Base-by-base conservation (phyloP, 2,329 filamentous ascomycete species). In the Domatiomyces catenatus region DNA sequence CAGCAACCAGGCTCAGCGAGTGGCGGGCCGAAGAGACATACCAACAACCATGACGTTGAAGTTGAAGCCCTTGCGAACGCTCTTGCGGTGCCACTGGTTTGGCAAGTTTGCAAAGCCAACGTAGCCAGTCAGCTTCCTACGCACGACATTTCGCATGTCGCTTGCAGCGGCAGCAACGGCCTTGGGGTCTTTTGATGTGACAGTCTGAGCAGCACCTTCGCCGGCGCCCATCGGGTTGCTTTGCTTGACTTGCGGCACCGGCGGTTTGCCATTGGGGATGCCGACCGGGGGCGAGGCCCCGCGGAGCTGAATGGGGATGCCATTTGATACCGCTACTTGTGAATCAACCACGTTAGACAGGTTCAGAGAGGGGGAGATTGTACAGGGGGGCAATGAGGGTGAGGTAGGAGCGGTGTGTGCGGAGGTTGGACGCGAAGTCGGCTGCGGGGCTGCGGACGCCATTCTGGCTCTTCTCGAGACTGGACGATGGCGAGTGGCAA, bases 21-120 rank as follows among this genome's bases (percentile, higher is more conserved):
- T 39, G 28, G 10, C 43, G 47, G 8, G 46, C 45, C 18, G 44
- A 17, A 26, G 15, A 15, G 45, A 83, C 89, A 66, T 77, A 96
- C 92, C 92, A 72, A 98, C 92, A 71, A 98, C 92, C 92, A 98
- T 98, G 61, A 98, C 92, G 68, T 98, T 98, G 79, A 98, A 98
- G 80, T 96, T 98, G 80, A 98, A 98, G 56, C 92, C 92, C 74
- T 98, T 98, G 67, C 92, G 87, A 64, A 98, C 92, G 80, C 89
- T 95, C 84, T 98, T 98, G 71, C 92, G 90, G 77, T 98, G 92
- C 92, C 92, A 98, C 74, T 98, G 92, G 75, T 98, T 98, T 58
- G 92, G 92, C 67, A 98, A 73, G 70, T 98, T 98, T 69, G 92
- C 92, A 66, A 98, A 98, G 59, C 92, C 92, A 64, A 98, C 92